Conservation (phyloP, 768 basidiomycete genomes). For the Trichaptum fuscoviolaceum region DNA sequence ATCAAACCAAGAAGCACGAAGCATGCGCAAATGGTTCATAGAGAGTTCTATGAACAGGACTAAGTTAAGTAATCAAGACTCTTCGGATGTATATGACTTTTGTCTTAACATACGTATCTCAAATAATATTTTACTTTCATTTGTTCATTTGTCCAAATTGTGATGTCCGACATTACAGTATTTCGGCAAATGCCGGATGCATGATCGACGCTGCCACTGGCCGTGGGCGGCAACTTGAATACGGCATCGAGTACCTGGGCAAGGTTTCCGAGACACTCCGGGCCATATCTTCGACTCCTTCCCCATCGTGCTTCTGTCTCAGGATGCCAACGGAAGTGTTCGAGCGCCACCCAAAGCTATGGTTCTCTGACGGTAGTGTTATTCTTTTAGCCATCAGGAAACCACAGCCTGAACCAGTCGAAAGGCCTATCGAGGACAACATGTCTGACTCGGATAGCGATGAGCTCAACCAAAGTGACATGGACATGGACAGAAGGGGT, state of each 20-base stretch:
- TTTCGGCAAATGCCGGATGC: not conserved
- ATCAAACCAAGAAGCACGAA: not conserved
- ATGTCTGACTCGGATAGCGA: no score
- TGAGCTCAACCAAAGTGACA: no score
- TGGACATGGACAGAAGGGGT: no score
- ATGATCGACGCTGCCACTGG: not conserved
- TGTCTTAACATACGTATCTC: no score
- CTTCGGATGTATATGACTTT: no score
- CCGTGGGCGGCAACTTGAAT: not conserved
- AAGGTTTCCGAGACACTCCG: not conserved
- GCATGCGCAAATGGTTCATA: not conserved
- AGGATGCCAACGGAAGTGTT: not conserved
- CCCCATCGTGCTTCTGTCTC: not conserved
- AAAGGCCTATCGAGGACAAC: no score
- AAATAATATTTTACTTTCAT: no score
- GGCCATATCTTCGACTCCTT: no score
- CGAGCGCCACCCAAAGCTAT: not conserved
- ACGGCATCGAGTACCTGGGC: no score
- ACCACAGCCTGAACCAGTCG: not conserved
- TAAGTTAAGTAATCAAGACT: not conserved
- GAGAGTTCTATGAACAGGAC: not conserved
- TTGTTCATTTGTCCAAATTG: no score
- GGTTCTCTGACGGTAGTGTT: not conserved
- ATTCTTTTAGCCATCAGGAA: not conserved
- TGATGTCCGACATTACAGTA: not conserved